These are phyloP conservation scores for Cucurbita moschata DNA, from an alignment of 306 rosid genomes.

Conservation along the genomic window DNA sequence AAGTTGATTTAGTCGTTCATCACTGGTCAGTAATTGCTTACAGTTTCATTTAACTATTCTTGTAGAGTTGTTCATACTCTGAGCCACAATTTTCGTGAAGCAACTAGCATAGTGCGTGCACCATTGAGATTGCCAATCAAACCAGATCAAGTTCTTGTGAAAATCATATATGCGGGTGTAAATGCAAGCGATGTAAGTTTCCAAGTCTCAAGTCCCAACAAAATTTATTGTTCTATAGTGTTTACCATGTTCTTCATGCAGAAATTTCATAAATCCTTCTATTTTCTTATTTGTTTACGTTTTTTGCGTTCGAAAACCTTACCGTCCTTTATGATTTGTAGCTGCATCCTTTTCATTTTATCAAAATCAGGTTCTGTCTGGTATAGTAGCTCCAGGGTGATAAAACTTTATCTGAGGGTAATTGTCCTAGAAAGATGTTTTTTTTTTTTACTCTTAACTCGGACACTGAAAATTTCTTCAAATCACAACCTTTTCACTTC, in stretches of 20 bases:
- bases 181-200: slow-evolving; percentile 97
- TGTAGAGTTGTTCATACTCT: slow-evolving; percentile 82
- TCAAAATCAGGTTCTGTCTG: slow-evolving; percentile 7
- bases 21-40: slow-evolving; percentile 9
- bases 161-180: slow-evolving; percentile 86
- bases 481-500: not conserved
- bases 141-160: slow-evolving; percentile 60
- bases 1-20: not conserved
- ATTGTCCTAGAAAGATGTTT: not conserved
- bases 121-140: slow-evolving; percentile 62
- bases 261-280: not conserved
- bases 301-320: not conserved
- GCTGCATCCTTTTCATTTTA: not conserved
- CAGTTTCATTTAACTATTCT: slow-evolving; percentile 8
- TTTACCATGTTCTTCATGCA: not conserved
- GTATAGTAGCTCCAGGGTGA: not conserved
- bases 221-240: not conserved
- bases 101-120: slow-evolving; percentile 47
- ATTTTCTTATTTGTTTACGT: not conserved
- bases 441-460: not conserved
- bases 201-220: slow-evolving; percentile 14
- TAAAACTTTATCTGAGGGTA: not conserved
- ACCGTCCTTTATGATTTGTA: not conserved
- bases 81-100: slow-evolving; percentile 75
- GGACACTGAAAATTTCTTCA: not conserved